Evolutionary conservation across 441 rosid genomes (phyloP), one percentile per base, ranked within the genome.

Genomic region (Adansonia gregorii): DNA sequence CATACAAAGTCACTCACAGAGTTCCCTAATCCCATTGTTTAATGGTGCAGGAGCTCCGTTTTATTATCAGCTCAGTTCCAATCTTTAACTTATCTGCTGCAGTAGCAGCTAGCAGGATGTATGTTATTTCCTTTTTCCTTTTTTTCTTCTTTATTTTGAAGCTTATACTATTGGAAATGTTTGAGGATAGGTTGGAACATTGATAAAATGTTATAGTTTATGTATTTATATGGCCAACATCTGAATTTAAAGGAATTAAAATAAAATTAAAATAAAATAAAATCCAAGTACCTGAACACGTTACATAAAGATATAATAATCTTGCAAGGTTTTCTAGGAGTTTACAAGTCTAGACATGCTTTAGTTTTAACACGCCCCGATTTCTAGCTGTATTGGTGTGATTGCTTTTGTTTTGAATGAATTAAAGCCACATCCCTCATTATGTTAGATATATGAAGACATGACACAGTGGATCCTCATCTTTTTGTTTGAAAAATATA

Each of bases 21-120:
- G 66, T 79, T 64, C 31, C 67, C 48, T 75, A 39, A 52, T 74
- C 64, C 76, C 67, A 11, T 46, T 12, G 68, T 70, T 75, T 15
- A 73, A 64, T 78, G 74, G 75, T 81, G 88, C 90, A 96, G 98
- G 99, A 94, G 85, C 98, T 94, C 54, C 95, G 99, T 45, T 96
- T 96, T 82, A 91, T 96, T 73, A 91, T 96, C 83, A 89, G 91
- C 83, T 86, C 98, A 65, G 87, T 96, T 87, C 98, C 99, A 76
- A 87, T 96, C 84, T 86, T 96, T 86, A 96, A 96, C 91, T 89
- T 96, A 77, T 90, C 94, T 35, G 98, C 98, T 4, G 98, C 98
- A 73, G 86, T 92, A 85, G 90, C 94, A 82, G 98, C 94, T 65
- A 92, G 85, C 88, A 87, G 97, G 84, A 87, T 96, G 97, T 94